Conservation (phyloP, 2,329 filamentous ascomycete genomes). For the Aphanoascus verrucosus region DNA sequence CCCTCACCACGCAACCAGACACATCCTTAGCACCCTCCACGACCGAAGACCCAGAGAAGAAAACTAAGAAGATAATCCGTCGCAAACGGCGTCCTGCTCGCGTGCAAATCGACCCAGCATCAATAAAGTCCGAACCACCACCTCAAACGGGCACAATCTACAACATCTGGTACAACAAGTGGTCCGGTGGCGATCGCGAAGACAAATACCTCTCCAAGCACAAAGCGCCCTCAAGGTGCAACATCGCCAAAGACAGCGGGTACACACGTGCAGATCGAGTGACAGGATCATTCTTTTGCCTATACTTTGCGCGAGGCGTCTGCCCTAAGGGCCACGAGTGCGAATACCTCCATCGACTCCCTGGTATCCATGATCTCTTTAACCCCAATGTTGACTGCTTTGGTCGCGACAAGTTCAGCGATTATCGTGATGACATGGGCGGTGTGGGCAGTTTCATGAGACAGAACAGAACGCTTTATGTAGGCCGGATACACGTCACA, state of each 20-base stretch:
- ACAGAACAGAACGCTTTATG: slow-evolving; percentile 86
- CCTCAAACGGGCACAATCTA: slow-evolving; percentile 90
- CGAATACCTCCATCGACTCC: slow-evolving; percentile 83
- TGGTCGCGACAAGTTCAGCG: slow-evolving; percentile 79
- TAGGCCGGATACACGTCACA: slow-evolving; percentile 86
- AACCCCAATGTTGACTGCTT: slow-evolving; percentile 94
- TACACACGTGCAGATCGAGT: slow-evolving; percentile 70
- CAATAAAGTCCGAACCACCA: slow-evolving; percentile 71
- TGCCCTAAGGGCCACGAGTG: slow-evolving; percentile 86
- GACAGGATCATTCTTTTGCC: slow-evolving; percentile 76
- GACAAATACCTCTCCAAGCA: slow-evolving; percentile 80
- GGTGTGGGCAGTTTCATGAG: slow-evolving; percentile 90
- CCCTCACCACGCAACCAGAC: slow-evolving; percentile 15
- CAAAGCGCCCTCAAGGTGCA: slow-evolving; percentile 74
- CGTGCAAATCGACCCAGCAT: slow-evolving; percentile 77
- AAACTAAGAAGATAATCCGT: slow-evolving; percentile 83
- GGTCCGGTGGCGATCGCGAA: slow-evolving; percentile 88
- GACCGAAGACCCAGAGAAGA: slow-evolving; percentile 38
- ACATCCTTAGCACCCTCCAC: slow-evolving; percentile 21
- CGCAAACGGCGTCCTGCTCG: slow-evolving; percentile 84
- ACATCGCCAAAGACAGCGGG: slow-evolving; percentile 66
- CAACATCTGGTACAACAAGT: slow-evolving; percentile 99
- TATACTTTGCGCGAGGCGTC: slow-evolving; percentile 75
- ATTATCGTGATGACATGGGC: slow-evolving; percentile 96
- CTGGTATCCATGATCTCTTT: slow-evolving; percentile 77